Base-by-base conservation (phyloP, 2,329 filamentous ascomycete genomes). In the Aspergillus intermedius region DNA sequence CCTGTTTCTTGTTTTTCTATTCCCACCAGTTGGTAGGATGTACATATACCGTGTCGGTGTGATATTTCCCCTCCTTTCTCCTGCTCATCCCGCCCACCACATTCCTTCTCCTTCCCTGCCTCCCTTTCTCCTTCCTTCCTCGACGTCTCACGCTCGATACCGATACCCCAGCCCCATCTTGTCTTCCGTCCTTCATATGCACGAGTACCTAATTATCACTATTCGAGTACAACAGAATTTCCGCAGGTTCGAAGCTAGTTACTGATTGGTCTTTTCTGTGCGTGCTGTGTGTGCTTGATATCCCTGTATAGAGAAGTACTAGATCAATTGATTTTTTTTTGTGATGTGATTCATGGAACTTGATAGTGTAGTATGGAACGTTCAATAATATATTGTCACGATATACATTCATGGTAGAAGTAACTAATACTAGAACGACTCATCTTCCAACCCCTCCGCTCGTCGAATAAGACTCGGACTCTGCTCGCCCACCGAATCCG, bases 401-500 rank as follows among this genome's bases (percentile, higher is more conserved):
- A 19, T 39, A 9, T 39, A 39, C 7, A 19, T 39, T 9, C 4
- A 15, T 19, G n/a, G 9, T n/a, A 19, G 13, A 17, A 39, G 17
- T 13, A 17, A 17, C 3, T 39, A 15, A 22, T 19, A 40, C 58
- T 59, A 76, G 49, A 76, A 76, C 0, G 69, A 75, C 49, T 76
- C 73, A 52, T 76, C 73, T 44, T 76, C 73, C 28, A 73, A 52
- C 23, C 61, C 57, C 46, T 65, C 63, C 13, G 65, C 62, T 21
- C 69, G 66, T 42, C 69, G 64, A n/a, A 76, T 67, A 8, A 76
- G 59, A 52, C 70, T 75, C 5, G 72, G 72, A 50, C 72, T 74
- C 34, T 71, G 67, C 23, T 66, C 69, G 21, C 68, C 66, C 2
- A 70, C 55, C 45, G 68, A 64, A 44, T 66, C 66, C 1, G 63